Evolutionary conservation across 73 alveolate genomes (phyloP).

Genomic region (Urostyla sp.): DNA sequence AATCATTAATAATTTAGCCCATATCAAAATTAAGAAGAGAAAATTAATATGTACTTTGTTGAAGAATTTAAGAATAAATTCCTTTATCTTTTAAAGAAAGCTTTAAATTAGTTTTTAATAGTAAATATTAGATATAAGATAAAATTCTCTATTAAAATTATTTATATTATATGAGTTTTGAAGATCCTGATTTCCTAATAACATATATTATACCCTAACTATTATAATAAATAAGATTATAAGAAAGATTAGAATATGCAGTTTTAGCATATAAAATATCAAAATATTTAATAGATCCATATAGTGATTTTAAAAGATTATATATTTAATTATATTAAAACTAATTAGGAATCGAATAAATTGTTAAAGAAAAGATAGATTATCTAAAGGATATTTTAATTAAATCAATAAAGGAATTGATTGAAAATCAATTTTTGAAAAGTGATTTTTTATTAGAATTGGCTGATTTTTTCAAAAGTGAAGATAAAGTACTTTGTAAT

Average conservation of each 20-base stretch:
- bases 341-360: no score
- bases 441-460: constrained; percentile 26
- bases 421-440: constrained; percentile 5
- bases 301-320: constrained; percentile 16
- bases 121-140: not conserved
- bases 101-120: constrained; percentile 23
- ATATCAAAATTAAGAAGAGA: not conserved
- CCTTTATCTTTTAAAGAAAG: constrained; percentile 40
- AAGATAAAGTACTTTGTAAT: constrained; percentile 49
- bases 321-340: no score
- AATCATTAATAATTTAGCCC: not conserved
- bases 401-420: constrained; percentile 16
- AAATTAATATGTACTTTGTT: no score
- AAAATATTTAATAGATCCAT: constrained; percentile 31
- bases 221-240: not conserved
- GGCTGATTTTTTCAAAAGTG: constrained; percentile 37
- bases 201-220: not conserved
- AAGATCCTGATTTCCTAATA: constrained; percentile 27
- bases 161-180: constrained; percentile 37
- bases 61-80: not conserved
- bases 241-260: constrained; percentile 40
- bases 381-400: no score
- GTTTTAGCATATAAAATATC: constrained; percentile 24
- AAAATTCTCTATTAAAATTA: not conserved
- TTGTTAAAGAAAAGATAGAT: no score